Conservation (phyloP, 352 stramenopile genomes). For the Blastocystis sp. region DNA sequence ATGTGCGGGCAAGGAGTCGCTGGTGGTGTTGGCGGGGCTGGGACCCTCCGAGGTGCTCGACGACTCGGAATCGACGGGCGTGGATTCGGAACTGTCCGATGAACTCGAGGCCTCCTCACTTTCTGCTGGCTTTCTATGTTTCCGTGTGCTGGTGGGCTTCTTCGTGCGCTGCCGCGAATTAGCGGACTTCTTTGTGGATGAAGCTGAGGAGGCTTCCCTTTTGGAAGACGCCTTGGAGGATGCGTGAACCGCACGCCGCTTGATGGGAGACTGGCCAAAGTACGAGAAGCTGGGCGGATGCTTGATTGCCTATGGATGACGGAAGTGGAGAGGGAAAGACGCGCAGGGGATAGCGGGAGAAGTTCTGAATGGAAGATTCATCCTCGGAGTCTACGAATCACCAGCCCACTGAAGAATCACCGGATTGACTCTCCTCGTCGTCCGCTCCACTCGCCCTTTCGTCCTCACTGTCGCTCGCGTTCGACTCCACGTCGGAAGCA, state of each 20-base stretch:
- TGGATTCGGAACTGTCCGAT: neutral
- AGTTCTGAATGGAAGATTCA: neutral
- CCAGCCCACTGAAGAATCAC: neutral
- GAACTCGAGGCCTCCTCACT: neutral
- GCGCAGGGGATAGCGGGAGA: neutral
- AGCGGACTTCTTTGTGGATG: too few species aligned
- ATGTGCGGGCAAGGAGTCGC: neutral
- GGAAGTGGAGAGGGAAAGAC: neutral
- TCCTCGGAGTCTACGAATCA: neutral
- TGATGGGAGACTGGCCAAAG: neutral
- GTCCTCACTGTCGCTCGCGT: neutral
- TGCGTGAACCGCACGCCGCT: neutral
- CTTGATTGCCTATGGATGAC: neutral
- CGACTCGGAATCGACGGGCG: too few species aligned
- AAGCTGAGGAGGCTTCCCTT: too few species aligned
- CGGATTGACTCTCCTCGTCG: neutral
- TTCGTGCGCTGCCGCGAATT: too few species aligned
- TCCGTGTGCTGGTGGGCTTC: too few species aligned
- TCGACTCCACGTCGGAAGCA: neutral
- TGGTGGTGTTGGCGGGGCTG: neutral
- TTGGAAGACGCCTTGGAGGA: too few species aligned
- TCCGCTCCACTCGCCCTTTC: neutral
- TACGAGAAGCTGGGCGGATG: neutral
- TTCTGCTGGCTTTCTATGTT: neutral
- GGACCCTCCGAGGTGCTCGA: neutral